Evolutionary conservation across 2,329 filamentous ascomycete genomes (phyloP).

Genomic region (Cytospora mali): DNA sequence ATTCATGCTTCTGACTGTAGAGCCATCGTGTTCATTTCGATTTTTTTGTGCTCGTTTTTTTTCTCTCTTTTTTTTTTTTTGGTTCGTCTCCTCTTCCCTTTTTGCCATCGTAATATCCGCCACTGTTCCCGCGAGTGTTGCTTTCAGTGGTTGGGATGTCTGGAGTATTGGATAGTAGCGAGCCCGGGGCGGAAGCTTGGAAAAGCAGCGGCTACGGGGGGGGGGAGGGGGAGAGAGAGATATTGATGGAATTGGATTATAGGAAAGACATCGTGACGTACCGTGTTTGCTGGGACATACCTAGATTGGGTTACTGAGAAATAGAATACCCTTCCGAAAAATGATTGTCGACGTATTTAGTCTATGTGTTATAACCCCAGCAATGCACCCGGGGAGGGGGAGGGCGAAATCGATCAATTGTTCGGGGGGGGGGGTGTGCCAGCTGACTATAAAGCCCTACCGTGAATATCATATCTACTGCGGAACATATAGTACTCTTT

Average conservation of each 20-base stretch:
- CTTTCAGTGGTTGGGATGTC: background rate
- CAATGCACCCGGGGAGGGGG: too few relatives aligned
- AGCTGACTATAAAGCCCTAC: too few relatives aligned
- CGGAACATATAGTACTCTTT: too few relatives aligned
- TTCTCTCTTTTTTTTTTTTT: too few relatives aligned
- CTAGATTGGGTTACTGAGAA: background rate
- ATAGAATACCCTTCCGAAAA: background rate
- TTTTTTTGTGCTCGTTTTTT: background rate
- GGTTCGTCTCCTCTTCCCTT: background rate
- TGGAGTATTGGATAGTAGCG: too few relatives aligned
- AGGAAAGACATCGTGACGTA: background rate
- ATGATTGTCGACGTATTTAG: background rate
- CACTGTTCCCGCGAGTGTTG: background rate
- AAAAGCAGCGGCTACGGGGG: background rate
- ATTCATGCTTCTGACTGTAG: background rate
- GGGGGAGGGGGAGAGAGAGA: too few relatives aligned
- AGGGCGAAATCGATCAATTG: too few relatives aligned
- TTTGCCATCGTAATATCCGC: background rate
- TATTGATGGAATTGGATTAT: background rate
- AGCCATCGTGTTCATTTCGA: conserved; percentile 1
- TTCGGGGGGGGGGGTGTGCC: too few relatives aligned
- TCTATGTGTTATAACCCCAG: too few relatives aligned
- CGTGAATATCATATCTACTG: too few relatives aligned
- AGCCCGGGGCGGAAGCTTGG: background rate
- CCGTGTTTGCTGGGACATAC: background rate